Evolutionary conservation across 202 grass and related monocot species (phyloP), one percentile per base, ranked within the genome.

Genomic region (Zizania palustris): DNA sequence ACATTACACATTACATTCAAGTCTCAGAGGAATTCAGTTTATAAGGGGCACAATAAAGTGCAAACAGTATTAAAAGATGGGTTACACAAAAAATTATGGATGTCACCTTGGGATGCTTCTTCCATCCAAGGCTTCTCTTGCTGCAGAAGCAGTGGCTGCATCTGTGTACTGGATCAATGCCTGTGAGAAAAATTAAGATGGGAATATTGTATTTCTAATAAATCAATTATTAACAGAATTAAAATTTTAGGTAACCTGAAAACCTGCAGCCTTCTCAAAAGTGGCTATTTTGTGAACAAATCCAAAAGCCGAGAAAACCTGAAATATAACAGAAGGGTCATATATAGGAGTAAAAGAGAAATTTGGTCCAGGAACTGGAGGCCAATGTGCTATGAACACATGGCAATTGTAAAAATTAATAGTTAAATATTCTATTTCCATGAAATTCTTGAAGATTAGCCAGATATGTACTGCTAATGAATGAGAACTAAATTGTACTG

Each of bases 251-350:
- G 49, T 66, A 45, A 96, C 93, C 85, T 96, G 93, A 84, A 96
- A 92, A 71, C 93, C 93, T 43, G 90, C 90, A 72, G 93, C 83
- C 71, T 96, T 96, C 80, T 96, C 93, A 75, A 96, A 96, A 55
- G 93, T 96, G 65, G 93, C 89, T 85, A 96, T 91, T 90, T 96
- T 96, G 55, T 96, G 93, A 65, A 96, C 93, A 86, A 82, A 90
- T 8, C 93, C 93, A 79, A 92, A 96, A 44, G 93, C 85, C 9
- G 93, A 96, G 72, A 96, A 96, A 62, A 96, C 93, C 93, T 96
- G 76, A 74, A 71, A 77, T 55, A 74, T 43, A 43, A 61, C 55
- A 38, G 40, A 22, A 79, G 20, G 41, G 45, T 80, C 61, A 74
- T 37, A 69, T 16, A 85, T 65, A 21, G 4, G 38, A 57, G 36